Base-by-base conservation (phyloP, 176 grass and related monocot species). In the Cenchrus americanus region DNA sequence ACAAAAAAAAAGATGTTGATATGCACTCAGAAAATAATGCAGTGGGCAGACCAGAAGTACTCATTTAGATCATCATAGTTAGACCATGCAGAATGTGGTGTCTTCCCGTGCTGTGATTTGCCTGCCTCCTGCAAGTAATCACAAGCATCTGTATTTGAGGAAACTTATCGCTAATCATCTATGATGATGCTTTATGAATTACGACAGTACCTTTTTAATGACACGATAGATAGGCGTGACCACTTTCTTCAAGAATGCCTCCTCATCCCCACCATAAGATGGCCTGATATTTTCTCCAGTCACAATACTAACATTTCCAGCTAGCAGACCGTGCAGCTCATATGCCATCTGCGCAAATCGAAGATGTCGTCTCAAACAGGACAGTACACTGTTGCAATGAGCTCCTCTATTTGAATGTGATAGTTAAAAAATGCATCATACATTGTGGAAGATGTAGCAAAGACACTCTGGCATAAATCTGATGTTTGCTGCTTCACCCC, bases 21-120 rank as follows among this genome's bases (percentile, higher is more conserved):
- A 66, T 67, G 41, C 69, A 68, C 70, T 47, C 48, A 59, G 17
- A 85, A 69, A 85, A 51, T 65, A 76, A 62, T 37, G 52, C 5
- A 67, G 17, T 88, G 61, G 41, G 78, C 92, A 79, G 53, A 97
- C 95, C 95, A 98, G 86, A 98, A 98, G 61, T 91, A 98, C 60
- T 98, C 92, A 72, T 98, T 98, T 68, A 98, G 85, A 82, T 98
- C 95, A 75, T 95, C 95, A 79, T 98, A 98, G 90, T 98, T 98
- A 85, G 91, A 98, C 95, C 95, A 98, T 44, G 90, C 81, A 83
- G 95, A 94, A 79, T 98, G 91, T 82, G 92, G 85, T 34, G 95
- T 90, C 81, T 95, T 91, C 82, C 95, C 95, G 69, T 98, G 92
- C 76, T 98, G 87, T 47, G 92, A 93, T 90, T 95, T 98, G 48